These are phyloP conservation scores for Monosporascus ibericus DNA, from an alignment of 2,329 filamentous ascomycete species.

Conservation along the genomic window DNA sequence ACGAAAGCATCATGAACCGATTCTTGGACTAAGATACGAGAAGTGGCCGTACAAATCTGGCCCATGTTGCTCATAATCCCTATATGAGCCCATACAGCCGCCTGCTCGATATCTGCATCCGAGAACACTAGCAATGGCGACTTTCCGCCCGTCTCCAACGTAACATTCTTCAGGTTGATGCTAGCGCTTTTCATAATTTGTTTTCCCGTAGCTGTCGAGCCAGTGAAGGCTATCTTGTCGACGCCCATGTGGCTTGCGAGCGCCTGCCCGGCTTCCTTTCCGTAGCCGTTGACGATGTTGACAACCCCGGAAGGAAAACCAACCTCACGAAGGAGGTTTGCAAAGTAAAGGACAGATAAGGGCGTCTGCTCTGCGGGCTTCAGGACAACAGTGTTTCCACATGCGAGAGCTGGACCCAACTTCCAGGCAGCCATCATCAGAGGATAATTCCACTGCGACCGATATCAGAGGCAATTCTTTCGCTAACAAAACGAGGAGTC, in stretches of 20 bases:
- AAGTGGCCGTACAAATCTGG: slow-evolving; percentile 61
- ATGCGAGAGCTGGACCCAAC: slow-evolving; percentile 63
- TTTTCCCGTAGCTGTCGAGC: slow-evolving; percentile 64
- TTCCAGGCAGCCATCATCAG: slow-evolving; percentile 70
- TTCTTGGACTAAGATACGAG: slow-evolving; percentile 59
- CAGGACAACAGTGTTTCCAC: slow-evolving; percentile 57
- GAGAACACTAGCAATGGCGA: slow-evolving; percentile 58
- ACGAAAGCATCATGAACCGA: slow-evolving; percentile 58
- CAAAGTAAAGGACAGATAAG: slow-evolving; percentile 59
- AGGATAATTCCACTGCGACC: slow-evolving; percentile 28
- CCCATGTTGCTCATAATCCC: slow-evolving; percentile 56
- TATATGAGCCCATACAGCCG: slow-evolving; percentile 51
- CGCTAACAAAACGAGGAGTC: neutral
- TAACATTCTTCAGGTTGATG: slow-evolving; percentile 60
- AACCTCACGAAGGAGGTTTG: slow-evolving; percentile 61
- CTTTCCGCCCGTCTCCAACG: slow-evolving; percentile 62
- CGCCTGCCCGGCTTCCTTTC: slow-evolving; percentile 60
- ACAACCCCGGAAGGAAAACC: slow-evolving; percentile 74
- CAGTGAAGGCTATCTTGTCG: slow-evolving; percentile 76
- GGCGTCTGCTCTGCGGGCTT: slow-evolving; percentile 65
- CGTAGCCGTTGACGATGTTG: slow-evolving; percentile 69
- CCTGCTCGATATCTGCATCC: slow-evolving; percentile 61
- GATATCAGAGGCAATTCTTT: neutral
- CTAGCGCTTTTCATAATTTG: slow-evolving; percentile 72
- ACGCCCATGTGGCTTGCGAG: slow-evolving; percentile 62